Conservation (phyloP, 805 yeast species). For the Kodamaea kakaduensis region DNA sequence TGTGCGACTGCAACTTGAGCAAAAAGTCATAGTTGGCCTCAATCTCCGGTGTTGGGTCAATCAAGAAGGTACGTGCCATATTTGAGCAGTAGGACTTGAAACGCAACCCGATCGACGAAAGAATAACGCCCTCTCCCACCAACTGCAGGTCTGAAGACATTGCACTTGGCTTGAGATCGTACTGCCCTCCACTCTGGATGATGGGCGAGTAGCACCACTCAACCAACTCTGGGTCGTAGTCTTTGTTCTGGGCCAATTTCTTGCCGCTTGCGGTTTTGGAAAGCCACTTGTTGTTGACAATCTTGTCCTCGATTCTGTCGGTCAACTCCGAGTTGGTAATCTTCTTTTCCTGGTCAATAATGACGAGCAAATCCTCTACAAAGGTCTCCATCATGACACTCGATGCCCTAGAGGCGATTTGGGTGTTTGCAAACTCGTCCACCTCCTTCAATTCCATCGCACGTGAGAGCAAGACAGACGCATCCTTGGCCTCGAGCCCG, state of each 20-base stretch:
- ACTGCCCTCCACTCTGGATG: constrained; percentile 81
- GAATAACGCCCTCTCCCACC: constrained; percentile 68
- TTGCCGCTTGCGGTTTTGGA: constrained; percentile 49
- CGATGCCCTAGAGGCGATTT: constrained; percentile 73
- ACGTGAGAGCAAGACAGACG: constrained; percentile 44
- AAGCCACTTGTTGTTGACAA: constrained; percentile 70
- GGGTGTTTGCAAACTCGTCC: constrained; percentile 62
- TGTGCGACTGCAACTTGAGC: constrained; percentile 61
- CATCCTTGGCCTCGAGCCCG: constrained; percentile 14
- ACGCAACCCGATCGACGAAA: constrained; percentile 80
- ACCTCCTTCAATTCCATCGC: constrained; percentile 74
- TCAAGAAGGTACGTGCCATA: constrained; percentile 80
- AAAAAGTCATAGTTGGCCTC: constrained; percentile 77
- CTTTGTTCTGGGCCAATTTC: constrained; percentile 47
- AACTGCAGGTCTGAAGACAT: constrained; percentile 62
- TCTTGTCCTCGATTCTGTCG: constrained; percentile 73
- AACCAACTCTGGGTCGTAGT: constrained; percentile 68
- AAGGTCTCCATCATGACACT: constrained; percentile 75
- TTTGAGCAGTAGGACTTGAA: constrained; percentile 88
- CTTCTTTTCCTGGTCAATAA: constrained; percentile 81
- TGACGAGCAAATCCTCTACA: constrained; percentile 81
- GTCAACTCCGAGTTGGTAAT: constrained; percentile 69
- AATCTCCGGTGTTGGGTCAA: constrained; percentile 80
- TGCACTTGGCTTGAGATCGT: constrained; percentile 81
- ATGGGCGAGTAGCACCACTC: constrained; percentile 96